Evolutionary conservation across 2,329 filamentous ascomycete species (phyloP).

Genomic region (Penicillium sumatraense): DNA sequence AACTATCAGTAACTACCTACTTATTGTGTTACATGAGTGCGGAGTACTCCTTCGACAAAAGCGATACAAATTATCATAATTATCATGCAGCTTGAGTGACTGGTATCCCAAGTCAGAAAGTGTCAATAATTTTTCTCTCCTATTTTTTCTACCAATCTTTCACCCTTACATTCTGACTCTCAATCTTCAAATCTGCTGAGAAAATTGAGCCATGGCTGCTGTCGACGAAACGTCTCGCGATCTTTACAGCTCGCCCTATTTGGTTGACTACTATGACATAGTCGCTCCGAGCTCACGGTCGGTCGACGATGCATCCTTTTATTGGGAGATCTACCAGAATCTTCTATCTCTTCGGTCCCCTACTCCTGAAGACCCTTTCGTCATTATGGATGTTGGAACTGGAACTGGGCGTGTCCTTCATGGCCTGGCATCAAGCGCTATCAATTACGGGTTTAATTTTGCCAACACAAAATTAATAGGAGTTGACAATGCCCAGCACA

Average conservation of each 20-base stretch:
- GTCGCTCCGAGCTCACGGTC: slow-evolving; percentile 3
- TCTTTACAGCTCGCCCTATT: slow-evolving; percentile 11
- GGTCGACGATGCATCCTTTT: slow-evolving; percentile 9
- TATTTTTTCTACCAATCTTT: too few species aligned
- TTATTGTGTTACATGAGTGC: too few species aligned
- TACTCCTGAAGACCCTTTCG: slow-evolving; percentile 3
- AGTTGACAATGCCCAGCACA: slow-evolving; percentile 9
- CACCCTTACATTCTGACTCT: too few species aligned
- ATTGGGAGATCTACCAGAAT: slow-evolving; percentile 7
- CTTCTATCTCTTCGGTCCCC: background rate
- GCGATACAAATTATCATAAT: too few species aligned
- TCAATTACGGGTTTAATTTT: slow-evolving; percentile 1
- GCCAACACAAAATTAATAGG: slow-evolving; percentile 1
- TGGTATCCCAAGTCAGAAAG: too few species aligned
- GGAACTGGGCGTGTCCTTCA: slow-evolving; percentile 22
- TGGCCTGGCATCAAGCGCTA: slow-evolving; percentile 13
- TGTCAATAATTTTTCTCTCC: too few species aligned
- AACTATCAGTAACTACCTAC: too few species aligned
- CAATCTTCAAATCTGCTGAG: background rate
- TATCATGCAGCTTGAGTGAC: too few species aligned
- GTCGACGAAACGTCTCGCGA: background rate
- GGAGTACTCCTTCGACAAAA: too few species aligned
- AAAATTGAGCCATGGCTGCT: background rate
- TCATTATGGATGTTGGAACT: slow-evolving; percentile 13
- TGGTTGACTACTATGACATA: slow-evolving; percentile 13